Percentiles rank a stretch among this genome's conserved stretches.
Conservation (phyloP, 129 eudicot species). For the Kitagawia praeruptora region DNA sequence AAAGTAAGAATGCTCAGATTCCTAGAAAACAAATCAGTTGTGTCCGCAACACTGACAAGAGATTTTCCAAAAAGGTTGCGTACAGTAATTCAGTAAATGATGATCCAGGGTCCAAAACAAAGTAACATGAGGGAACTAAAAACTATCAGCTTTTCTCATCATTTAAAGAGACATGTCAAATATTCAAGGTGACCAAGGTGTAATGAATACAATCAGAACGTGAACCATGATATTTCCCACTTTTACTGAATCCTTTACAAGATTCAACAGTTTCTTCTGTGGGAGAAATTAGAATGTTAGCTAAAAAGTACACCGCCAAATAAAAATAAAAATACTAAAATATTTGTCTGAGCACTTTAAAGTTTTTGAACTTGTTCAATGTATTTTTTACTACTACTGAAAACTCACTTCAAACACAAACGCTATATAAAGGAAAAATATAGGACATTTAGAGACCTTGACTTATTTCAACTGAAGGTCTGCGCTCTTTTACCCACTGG, state of each 20-base stretch:
- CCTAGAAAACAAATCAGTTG: constrained; percentile 19
- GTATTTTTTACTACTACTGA: neutral
- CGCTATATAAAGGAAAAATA: neutral
- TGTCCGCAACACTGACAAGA: neutral
- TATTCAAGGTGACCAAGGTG: neutral
- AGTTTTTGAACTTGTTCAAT: neutral
- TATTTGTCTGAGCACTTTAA: neutral
- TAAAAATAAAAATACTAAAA: neutral
- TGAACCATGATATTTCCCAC: neutral
- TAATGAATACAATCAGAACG: neutral
- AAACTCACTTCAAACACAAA: neutral
- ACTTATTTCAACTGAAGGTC: constrained; percentile 65
- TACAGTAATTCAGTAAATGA: neutral
- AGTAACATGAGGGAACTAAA: neutral
- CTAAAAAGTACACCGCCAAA: neutral
- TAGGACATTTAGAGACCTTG: constrained; percentile 37
- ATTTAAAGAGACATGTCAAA: neutral
- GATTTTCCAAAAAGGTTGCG: neutral
- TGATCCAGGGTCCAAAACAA: neutral
- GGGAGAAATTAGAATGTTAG: neutral
- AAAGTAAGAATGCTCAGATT: constrained; percentile 20
- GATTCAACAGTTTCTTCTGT: neutral
- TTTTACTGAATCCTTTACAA: neutral
- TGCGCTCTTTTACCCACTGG: constrained; percentile 91
- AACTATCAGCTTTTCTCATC: neutral